Evolutionary conservation across 1,139 yeast genomes (phyloP).

Genomic region (Suhomyces terraborum): DNA sequence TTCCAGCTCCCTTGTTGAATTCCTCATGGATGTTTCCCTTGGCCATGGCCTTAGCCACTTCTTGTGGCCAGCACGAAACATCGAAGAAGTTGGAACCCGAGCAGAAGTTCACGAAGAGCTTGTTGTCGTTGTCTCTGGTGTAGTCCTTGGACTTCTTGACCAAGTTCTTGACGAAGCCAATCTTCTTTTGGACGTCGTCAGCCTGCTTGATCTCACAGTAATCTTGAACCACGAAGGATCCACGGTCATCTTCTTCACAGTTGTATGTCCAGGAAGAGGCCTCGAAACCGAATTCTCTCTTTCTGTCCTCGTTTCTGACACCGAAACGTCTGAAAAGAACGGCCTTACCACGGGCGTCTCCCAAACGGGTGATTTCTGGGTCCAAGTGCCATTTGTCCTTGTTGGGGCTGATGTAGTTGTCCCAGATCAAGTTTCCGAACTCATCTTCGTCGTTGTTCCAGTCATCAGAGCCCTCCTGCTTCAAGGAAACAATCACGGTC

Average conservation of each 20-base stretch:
- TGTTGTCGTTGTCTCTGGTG: slow-evolving; percentile 47
- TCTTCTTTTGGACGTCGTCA: slow-evolving; percentile 59
- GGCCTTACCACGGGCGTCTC: slow-evolving; percentile 68
- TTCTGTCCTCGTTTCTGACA: slow-evolving; percentile 48
- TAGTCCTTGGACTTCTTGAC: slow-evolving; percentile 56
- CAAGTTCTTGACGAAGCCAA: slow-evolving; percentile 57
- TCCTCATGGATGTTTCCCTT: slow-evolving; percentile 49
- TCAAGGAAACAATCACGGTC: slow-evolving; percentile 66
- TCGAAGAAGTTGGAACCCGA: slow-evolving; percentile 76
- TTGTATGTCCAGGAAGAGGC: slow-evolving; percentile 72
- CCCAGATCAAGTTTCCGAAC: slow-evolving; percentile 66
- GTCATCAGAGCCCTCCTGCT: slow-evolving; percentile 70
- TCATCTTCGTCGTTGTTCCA: slow-evolving; percentile 68
- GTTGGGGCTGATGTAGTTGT: slow-evolving; percentile 52
- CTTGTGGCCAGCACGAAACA: slow-evolving; percentile 73
- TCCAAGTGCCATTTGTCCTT: slow-evolving; percentile 64
- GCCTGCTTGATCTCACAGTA: slow-evolving; percentile 62
- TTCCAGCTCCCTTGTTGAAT: slow-evolving; percentile 56
- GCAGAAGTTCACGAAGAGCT: slow-evolving; percentile 70
- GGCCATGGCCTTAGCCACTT: slow-evolving; percentile 57
- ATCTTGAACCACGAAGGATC: slow-evolving; percentile 68
- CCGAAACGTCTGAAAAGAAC: slow-evolving; percentile 73
- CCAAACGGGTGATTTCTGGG: slow-evolving; percentile 56
- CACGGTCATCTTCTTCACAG: slow-evolving; percentile 66
- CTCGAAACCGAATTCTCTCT: slow-evolving; percentile 59